A percentile compares a stretch with the other conserved stretches of the same genome.
Conservation (phyloP, 73 alveolate species). For the Tetrahymena borealis region DNA sequence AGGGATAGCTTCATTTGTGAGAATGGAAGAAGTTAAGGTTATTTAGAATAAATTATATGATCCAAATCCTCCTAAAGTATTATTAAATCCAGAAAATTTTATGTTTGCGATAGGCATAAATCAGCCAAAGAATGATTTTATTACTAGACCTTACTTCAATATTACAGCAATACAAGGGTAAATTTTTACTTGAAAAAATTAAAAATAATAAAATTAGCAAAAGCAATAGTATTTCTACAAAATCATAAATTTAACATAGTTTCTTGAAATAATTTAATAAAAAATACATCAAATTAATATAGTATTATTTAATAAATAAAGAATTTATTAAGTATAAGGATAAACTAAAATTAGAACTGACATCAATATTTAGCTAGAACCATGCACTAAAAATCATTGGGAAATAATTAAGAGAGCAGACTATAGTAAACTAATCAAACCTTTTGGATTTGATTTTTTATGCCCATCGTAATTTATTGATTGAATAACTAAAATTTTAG, state of each 20-base stretch:
- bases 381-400: neutral
- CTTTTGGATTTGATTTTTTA: neutral
- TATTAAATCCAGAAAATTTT: neutral
- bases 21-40: neutral
- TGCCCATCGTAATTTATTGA: neutral
- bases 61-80: neutral
- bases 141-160: neutral
- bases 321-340: neutral
- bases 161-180: neutral
- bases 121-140: neutral
- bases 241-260: no score
- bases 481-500: no score
- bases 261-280: no score
- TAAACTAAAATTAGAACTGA: neutral
- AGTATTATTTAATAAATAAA: no score
- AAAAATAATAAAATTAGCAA: no score
- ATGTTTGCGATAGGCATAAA: neutral
- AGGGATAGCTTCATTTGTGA: neutral
- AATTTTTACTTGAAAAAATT: no score
- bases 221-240: no score
- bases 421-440: neutral
- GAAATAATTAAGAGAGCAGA: neutral
- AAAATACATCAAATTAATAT: no score
- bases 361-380: neutral
- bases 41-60: neutral